Percentiles rank a stretch among this genome's conserved stretches.
Conservation (phyloP, 768 basidiomycete genomes). For the Boletus pseudopeckii region DNA sequence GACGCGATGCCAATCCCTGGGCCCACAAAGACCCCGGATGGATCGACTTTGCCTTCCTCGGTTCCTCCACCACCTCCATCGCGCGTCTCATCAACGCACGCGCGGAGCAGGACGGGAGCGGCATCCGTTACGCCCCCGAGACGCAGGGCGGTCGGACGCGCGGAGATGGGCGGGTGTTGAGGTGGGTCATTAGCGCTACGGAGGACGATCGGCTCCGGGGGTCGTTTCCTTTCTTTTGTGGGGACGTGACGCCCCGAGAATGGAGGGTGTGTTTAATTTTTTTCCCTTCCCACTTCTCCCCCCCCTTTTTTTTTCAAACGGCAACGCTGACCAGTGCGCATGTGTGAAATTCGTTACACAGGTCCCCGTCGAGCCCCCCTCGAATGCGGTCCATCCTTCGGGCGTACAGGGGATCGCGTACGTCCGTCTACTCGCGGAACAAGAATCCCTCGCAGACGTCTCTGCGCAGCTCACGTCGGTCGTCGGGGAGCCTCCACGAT, state of each 20-base stretch:
- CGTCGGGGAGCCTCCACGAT: slow-evolving; percentile 39
- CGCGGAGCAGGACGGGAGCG: slow-evolving; percentile 36
- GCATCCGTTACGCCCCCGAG: slow-evolving; percentile 43
- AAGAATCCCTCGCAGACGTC: slow-evolving; percentile 28
- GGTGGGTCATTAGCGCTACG: slow-evolving; percentile 57
- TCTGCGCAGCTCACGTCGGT: slow-evolving; percentile 46
- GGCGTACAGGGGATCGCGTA: slow-evolving; percentile 48
- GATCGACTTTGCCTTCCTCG: slow-evolving; percentile 66
- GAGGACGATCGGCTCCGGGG: slow-evolving; percentile 26
- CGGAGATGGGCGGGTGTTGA: slow-evolving; percentile 50
- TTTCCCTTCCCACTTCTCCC: neutral
- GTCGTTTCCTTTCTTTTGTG: slow-evolving; percentile 67
- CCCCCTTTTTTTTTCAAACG: neutral
- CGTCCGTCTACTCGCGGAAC: slow-evolving; percentile 41
- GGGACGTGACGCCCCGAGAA: slow-evolving; percentile 60
- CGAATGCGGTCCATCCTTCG: slow-evolving; percentile 50
- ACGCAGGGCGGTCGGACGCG: slow-evolving; percentile 52
- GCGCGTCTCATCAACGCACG: slow-evolving; percentile 55
- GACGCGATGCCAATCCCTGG: slow-evolving; percentile 53
- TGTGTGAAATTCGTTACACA: slow-evolving; percentile 15
- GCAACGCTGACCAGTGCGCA: neutral
- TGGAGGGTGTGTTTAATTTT: slow-evolving; percentile 44
- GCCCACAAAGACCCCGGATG: slow-evolving; percentile 53
- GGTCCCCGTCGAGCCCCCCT: slow-evolving; percentile 49
- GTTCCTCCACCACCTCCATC: slow-evolving; percentile 44